Conservation (phyloP, 805 yeast genomes). For the Brettanomyces bruxellensis region DNA sequence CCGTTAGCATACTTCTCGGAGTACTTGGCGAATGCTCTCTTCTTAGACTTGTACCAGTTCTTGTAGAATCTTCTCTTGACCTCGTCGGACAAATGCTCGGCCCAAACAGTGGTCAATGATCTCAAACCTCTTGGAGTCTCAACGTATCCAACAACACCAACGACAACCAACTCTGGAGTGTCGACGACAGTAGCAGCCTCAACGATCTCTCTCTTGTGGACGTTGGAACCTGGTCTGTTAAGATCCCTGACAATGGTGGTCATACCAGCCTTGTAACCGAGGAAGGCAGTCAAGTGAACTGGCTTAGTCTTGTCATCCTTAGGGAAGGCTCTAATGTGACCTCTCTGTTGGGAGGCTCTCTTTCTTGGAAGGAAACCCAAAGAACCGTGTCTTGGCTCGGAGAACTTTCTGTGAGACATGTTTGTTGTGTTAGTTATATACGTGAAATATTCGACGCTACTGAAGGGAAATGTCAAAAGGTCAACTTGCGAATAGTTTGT, state of each 20-base stretch:
- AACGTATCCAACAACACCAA: conserved; percentile 99
- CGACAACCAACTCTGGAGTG: conserved; percentile 98
- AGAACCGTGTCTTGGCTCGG: conserved; percentile 99
- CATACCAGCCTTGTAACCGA: conserved; percentile 99
- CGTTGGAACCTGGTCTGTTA: conserved; percentile 99
- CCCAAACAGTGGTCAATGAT: conserved; percentile 99
- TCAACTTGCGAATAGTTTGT: no score
- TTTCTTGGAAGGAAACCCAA: conserved; percentile 99
- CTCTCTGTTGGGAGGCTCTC: conserved; percentile 98
- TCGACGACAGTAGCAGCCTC: conserved; percentile 99
- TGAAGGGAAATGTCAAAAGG: background rate
- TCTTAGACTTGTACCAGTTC: conserved; percentile 99
- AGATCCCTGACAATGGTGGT: conserved; percentile 99
- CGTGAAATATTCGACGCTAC: no score
- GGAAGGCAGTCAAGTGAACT: conserved; percentile 97
- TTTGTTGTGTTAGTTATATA: background rate
- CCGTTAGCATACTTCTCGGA: conserved; percentile 94
- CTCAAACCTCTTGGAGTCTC: conserved; percentile 99
- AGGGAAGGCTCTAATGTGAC: conserved; percentile 99
- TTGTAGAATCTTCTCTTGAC: conserved; percentile 99
- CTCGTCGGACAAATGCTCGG: conserved; percentile 99
- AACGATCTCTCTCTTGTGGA: conserved; percentile 99
- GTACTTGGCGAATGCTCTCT: conserved; percentile 99
- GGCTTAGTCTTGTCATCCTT: conserved; percentile 97
- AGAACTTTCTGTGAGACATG: conserved; percentile 99